These are phyloP conservation scores for Verticillium klebahnii DNA, from an alignment of 2,329 filamentous ascomycete species.

Conservation along the genomic window DNA sequence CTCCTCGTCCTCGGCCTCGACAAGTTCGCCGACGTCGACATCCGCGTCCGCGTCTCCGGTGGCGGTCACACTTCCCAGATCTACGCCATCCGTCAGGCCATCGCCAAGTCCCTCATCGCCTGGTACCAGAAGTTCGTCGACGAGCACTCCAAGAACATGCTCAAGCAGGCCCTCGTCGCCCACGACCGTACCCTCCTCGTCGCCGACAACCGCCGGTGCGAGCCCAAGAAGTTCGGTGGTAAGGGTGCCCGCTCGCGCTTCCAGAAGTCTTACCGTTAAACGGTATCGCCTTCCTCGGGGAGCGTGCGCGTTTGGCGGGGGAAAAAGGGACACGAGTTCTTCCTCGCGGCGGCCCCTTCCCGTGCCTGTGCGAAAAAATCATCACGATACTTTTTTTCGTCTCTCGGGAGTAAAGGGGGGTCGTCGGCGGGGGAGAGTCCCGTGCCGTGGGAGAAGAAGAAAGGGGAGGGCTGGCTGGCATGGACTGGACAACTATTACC, in stretches of 20 bases:
- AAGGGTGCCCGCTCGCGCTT: slow-evolving; percentile 91
- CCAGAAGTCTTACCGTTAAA: slow-evolving; percentile 99
- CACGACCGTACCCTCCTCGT: slow-evolving; percentile 98
- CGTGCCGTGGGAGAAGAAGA: background rate
- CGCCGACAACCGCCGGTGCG: slow-evolving; percentile 97
- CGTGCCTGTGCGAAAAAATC: background rate
- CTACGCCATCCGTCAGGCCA: slow-evolving; percentile 98
- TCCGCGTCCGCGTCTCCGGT: slow-evolving; percentile 91
- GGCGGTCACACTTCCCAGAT: slow-evolving; percentile 97
- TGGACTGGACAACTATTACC: slow-evolving; percentile 10
- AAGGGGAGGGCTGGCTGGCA: slow-evolving; percentile 23
- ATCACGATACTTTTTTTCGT: background rate
- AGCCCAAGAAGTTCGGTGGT: slow-evolving; percentile 98
- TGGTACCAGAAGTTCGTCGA: slow-evolving; percentile 99
- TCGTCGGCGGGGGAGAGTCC: background rate
- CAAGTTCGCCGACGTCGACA: slow-evolving; percentile 96
- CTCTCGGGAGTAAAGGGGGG: background rate
- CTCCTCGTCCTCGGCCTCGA: slow-evolving; percentile 94
- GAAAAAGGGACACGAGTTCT: background rate
- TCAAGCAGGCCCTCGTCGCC: slow-evolving; percentile 94
- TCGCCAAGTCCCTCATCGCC: slow-evolving; percentile 89
- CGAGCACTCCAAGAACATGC: slow-evolving; percentile 99
- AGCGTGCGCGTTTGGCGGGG: background rate
- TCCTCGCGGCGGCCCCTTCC: background rate
- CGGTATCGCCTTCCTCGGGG: slow-evolving; percentile 8